phyloP scores from a whole-genome alignment of 805 yeast species.

The Ogataea zsoltii region DNA sequence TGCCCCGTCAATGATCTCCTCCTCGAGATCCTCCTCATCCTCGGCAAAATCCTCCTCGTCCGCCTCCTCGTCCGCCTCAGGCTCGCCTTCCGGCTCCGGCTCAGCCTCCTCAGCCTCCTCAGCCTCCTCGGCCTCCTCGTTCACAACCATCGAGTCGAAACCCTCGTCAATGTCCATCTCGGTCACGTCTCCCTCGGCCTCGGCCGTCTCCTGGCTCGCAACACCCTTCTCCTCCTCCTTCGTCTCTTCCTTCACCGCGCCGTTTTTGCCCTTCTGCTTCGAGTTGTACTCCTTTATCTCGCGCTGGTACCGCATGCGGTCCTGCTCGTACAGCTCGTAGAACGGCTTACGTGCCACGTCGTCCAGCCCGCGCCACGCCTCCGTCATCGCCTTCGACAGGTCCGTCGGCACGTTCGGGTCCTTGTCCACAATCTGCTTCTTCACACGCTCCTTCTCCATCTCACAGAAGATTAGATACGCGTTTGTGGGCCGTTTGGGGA shows the following conservation, averaged over 20 bases:
- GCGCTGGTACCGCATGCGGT: slow-evolving; percentile 67
- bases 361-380: slow-evolving; percentile 77
- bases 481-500: slow-evolving; percentile 88
- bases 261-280: slow-evolving; percentile 26
- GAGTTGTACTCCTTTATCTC: slow-evolving; percentile 57
- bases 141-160: too few relatives aligned
- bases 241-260: slow-evolving; percentile 12
- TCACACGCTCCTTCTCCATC: slow-evolving; percentile 72
- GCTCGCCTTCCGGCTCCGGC: too few relatives aligned
- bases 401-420: slow-evolving; percentile 59
- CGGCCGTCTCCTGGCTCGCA: slow-evolving; percentile 1
- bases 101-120: too few relatives aligned
- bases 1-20: slow-evolving; percentile 11
- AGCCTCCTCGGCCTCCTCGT: too few relatives aligned
- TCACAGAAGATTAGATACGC: slow-evolving; percentile 90
- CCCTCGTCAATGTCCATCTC: slow-evolving; percentile 1
- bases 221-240: slow-evolving; percentile 4
- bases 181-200: slow-evolving; percentile 13
- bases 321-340: slow-evolving; percentile 74
- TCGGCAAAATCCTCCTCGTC: slow-evolving; percentile 15
- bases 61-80: slow-evolving; percentile 12
- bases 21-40: slow-evolving; percentile 14
- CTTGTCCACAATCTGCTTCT: slow-evolving; percentile 53
- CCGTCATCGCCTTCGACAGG: slow-evolving; percentile 76
- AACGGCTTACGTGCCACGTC: slow-evolving; percentile 73